A percentile compares a stretch with the other conserved stretches of the same genome.
These are phyloP conservation scores for Pyricularia grisea DNA, from an alignment of 2,329 filamentous ascomycete species.

Conservation along the genomic window DNA sequence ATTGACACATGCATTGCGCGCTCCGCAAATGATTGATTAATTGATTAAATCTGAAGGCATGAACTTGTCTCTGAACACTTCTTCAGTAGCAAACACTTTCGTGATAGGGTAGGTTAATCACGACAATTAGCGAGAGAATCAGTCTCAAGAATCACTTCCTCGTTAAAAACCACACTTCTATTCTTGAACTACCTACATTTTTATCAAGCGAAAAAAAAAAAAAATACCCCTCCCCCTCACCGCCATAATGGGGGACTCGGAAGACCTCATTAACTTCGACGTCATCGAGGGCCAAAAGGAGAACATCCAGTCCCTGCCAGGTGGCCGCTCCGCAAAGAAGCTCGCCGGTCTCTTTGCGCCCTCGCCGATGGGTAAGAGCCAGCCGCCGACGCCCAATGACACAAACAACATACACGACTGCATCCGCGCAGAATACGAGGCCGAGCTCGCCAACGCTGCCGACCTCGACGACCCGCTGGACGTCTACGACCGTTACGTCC, in stretches of 20 bases:
- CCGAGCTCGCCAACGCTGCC: conserved; percentile 65
- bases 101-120: not conserved
- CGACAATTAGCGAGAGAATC: not conserved
- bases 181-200: not conserved
- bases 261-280: conserved; percentile 66
- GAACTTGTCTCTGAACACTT: not conserved
- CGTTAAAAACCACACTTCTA: not conserved
- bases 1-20: not conserved
- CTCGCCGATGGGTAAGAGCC: conserved; percentile 45
- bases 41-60: not conserved
- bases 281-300: conserved; percentile 96
- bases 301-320: conserved; percentile 90
- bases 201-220: not conserved
- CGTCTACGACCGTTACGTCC: conserved; percentile 91
- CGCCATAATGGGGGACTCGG: conserved; percentile 14
- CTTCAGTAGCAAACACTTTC: not conserved
- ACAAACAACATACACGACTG: conserved; percentile 67
- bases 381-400: conserved; percentile 59
- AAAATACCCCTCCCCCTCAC: not conserved
- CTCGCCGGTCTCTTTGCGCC: conserved; percentile 75
- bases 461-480: conserved; percentile 95
- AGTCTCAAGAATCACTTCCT: not conserved
- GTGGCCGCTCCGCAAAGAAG: conserved; percentile 78
- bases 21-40: not conserved
- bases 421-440: conserved; percentile 76